phyloP scores from a whole-genome alignment of 345 rosid species.

The Toxicodendron radicans region DNA sequence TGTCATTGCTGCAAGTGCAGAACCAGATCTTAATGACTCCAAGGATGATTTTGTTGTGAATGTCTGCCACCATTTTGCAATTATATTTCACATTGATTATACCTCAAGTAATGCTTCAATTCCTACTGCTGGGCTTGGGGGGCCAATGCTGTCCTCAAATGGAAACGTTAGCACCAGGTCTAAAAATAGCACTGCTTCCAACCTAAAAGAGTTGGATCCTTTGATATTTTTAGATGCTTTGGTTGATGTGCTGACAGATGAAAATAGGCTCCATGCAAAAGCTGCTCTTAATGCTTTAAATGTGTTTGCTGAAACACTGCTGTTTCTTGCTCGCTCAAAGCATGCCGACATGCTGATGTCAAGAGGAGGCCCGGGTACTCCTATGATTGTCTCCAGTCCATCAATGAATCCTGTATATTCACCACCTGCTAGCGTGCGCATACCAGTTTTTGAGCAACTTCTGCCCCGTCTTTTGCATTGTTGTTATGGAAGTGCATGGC shows the following conservation, averaged over 20 bases:
- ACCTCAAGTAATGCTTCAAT: constrained; percentile 54
- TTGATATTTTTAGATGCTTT: constrained; percentile 86
- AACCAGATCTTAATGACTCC: constrained; percentile 68
- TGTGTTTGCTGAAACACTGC: constrained; percentile 80
- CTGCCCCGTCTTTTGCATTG: constrained; percentile 95
- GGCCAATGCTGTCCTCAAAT: constrained; percentile 54
- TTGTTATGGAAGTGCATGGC: constrained; percentile 98
- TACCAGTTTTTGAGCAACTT: constrained; percentile 97
- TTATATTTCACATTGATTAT: constrained; percentile 73
- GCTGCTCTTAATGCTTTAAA: constrained; percentile 86
- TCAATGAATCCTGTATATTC: constrained; percentile 98
- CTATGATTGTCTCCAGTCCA: constrained; percentile 98
- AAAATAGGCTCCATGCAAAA: constrained; percentile 86
- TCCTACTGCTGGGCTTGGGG: constrained; percentile 47
- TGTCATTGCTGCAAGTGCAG: constrained; percentile 81
- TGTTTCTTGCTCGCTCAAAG: constrained; percentile 91
- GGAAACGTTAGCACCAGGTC: constrained; percentile 52
- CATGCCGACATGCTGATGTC: constrained; percentile 81
- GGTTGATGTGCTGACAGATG: constrained; percentile 93
- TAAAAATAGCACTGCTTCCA: constrained; percentile 53
- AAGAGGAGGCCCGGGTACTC: constrained; percentile 91
- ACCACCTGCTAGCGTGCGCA: constrained; percentile 85
- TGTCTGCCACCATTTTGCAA: constrained; percentile 92
- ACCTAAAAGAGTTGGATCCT: constrained; percentile 90
- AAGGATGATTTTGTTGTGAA: constrained; percentile 82